Evolutionary conservation across 2,329 filamentous ascomycete genomes (phyloP).

Genomic region (Cyanodermella asteris): DNA sequence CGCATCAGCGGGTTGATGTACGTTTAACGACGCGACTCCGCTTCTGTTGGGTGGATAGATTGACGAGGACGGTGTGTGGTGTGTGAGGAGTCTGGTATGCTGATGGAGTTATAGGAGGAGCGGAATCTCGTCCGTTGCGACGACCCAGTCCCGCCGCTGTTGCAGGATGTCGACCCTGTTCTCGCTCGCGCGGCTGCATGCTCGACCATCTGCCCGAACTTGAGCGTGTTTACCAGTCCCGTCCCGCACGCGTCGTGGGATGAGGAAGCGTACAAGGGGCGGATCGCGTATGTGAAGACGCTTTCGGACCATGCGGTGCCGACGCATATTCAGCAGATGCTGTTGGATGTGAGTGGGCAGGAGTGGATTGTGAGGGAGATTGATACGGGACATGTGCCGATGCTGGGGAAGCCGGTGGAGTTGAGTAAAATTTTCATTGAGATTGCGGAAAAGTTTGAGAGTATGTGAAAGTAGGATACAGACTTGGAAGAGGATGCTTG

Average conservation of each 20-base stretch:
- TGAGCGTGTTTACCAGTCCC: slow-evolving; percentile 8
- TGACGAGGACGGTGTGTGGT: too few relatives aligned
- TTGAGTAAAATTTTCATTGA: slow-evolving; percentile 4
- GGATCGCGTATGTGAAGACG: slow-evolving; percentile 10
- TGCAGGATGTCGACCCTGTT: slow-evolving; percentile 4
- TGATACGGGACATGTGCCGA: slow-evolving; percentile 4
- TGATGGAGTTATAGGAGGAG: slow-evolving; percentile 2
- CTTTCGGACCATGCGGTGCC: slow-evolving; percentile 9
- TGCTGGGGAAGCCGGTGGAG: slow-evolving; percentile 3
- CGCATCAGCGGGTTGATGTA: slow-evolving; percentile 7
- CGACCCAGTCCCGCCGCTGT: slow-evolving; percentile 6
- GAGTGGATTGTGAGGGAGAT: slow-evolving; percentile 9
- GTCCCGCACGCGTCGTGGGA: slow-evolving; percentile 11
- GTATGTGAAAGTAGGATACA: too few relatives aligned
- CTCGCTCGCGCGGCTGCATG: slow-evolving; percentile 4
- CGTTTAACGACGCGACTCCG: slow-evolving; percentile 1
- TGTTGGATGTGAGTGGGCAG: slow-evolving; percentile 9
- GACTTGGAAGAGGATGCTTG: too few relatives aligned
- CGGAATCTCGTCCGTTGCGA: slow-evolving; percentile 6
- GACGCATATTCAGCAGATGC: slow-evolving; percentile 9
- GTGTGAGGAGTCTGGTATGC: too few relatives aligned
- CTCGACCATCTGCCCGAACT: slow-evolving; percentile 4
- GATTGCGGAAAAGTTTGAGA: too few relatives aligned
- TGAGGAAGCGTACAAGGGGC: slow-evolving; percentile 7
- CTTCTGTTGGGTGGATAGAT: too few relatives aligned